Evolutionary conservation across 352 stramenopile species (phyloP).

Genomic region (Pythium aquatile): DNA sequence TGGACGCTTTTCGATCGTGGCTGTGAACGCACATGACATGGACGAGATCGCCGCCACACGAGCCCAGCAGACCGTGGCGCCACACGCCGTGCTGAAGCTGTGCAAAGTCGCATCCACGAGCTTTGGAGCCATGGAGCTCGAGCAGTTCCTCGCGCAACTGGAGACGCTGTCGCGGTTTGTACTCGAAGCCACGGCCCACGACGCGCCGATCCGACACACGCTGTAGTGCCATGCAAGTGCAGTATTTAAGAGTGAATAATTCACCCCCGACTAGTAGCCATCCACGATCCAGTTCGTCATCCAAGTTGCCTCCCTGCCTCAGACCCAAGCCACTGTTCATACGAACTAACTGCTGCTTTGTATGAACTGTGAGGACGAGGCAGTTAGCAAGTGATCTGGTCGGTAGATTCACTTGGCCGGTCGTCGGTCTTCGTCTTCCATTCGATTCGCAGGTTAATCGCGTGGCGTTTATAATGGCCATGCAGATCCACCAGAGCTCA

Average conservation of each 20-base stretch:
- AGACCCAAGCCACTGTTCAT: too few relatives aligned
- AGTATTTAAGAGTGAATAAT: neutral
- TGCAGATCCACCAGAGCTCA: conserved; percentile 5
- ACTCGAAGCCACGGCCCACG: conserved; percentile 24
- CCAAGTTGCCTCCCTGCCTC: too few relatives aligned
- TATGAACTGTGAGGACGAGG: too few relatives aligned
- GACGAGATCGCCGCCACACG: conserved; percentile 19
- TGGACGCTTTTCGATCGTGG: conserved; percentile 19
- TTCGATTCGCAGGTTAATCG: neutral
- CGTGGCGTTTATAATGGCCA: conserved; percentile 8
- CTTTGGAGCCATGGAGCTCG: conserved; percentile 24
- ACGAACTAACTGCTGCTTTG: too few relatives aligned
- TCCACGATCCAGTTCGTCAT: too few relatives aligned
- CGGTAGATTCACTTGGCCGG: too few relatives aligned
- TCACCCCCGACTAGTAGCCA: too few relatives aligned
- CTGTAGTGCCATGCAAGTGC: conserved; percentile 5
- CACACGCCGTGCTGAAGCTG: conserved; percentile 23
- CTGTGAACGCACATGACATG: conserved; percentile 19
- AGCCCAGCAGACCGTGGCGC: conserved; percentile 15
- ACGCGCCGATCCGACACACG: conserved; percentile 24
- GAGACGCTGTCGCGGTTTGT: conserved; percentile 32
- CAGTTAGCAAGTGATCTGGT: too few relatives aligned
- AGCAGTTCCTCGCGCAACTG: conserved; percentile 39
- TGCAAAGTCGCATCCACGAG: conserved; percentile 18
- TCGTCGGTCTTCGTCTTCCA: too few relatives aligned